A percentile compares a stretch with the other conserved stretches of the same genome.
Evolutionary conservation across 176 grass and related monocot genomes (phyloP).

Genomic region (Dendrocalamus sinicus): DNA sequence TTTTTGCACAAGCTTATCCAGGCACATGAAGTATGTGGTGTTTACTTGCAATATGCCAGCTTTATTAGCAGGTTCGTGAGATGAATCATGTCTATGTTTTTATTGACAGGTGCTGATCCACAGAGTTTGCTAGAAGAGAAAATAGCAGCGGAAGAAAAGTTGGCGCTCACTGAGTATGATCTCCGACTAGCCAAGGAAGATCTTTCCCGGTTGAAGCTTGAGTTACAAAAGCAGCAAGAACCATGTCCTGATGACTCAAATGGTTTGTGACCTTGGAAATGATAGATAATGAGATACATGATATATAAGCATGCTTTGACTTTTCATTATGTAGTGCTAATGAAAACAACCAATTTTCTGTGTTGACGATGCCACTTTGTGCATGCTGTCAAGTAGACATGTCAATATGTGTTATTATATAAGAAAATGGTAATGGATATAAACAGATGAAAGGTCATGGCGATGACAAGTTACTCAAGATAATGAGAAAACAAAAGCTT

Average conservation of each 20-base stretch:
- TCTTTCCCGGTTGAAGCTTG: slow-evolving; percentile 69
- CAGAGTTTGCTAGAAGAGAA: slow-evolving; percentile 95
- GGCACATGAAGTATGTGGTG: neutral
- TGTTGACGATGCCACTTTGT: neutral
- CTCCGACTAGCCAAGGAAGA: slow-evolving; percentile 91
- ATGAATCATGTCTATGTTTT: slow-evolving; percentile 30
- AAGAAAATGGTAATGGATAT: neutral
- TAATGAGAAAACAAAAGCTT: neutral
- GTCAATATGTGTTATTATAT: slow-evolving; percentile 1
- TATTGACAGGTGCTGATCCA: slow-evolving; percentile 82
- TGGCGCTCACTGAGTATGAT: slow-evolving; percentile 81
- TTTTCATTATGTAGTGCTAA: slow-evolving; percentile 28
- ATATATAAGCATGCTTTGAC: slow-evolving; percentile 17
- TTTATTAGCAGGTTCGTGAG: slow-evolving; percentile 3
- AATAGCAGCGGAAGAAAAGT: slow-evolving; percentile 71
- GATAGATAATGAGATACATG: slow-evolving; percentile 25
- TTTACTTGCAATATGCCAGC: slow-evolving; percentile 1
- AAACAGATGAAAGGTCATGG: neutral
- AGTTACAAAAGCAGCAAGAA: slow-evolving; percentile 79
- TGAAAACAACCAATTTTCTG: neutral
- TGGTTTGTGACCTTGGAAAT: slow-evolving; percentile 53
- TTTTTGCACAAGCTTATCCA: slow-evolving; percentile 16
- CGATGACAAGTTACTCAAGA: slow-evolving; percentile 12
- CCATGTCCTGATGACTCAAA: slow-evolving; percentile 55
- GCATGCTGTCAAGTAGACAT: neutral